These are phyloP conservation scores for Stephania cephalantha DNA, from an alignment of 164 flowering plant species.

Conservation along the genomic window DNA sequence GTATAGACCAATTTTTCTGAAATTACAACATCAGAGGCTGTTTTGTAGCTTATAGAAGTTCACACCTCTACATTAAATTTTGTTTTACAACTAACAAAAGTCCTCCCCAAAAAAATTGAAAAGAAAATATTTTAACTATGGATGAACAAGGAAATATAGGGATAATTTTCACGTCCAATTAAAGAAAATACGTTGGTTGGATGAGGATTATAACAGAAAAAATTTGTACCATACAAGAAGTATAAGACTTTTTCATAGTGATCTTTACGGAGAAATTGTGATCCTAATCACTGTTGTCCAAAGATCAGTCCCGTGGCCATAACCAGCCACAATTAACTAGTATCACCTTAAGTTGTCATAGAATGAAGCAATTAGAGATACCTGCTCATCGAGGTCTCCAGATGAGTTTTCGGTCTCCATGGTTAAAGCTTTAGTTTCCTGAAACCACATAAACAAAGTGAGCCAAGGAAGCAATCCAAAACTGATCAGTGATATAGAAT, in stretches of 20 bases:
- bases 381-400: constrained; percentile 38
- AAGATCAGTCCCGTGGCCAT: not conserved
- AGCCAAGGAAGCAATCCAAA: not conserved
- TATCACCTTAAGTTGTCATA: not conserved
- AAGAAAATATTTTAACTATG: not conserved
- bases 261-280: not conserved
- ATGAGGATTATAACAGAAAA: not conserved
- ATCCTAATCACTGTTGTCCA: not conserved
- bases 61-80: not conserved
- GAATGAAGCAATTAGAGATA: constrained; percentile 12
- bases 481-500: not conserved
- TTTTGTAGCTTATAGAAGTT: not conserved
- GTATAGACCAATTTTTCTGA: not conserved
- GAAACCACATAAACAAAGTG: constrained; percentile 8
- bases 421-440: constrained; percentile 43
- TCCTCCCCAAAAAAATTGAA: not conserved
- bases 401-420: constrained; percentile 28
- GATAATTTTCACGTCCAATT: not conserved
- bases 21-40: not conserved
- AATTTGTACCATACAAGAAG: not conserved
- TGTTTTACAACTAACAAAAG: not conserved
- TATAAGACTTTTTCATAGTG: not conserved
- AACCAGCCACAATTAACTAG: not conserved
- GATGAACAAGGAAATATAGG: no score
- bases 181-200: not conserved